Base-by-base conservation (phyloP, 1,284 basidiomycete species). In the Grifola frondosa region DNA sequence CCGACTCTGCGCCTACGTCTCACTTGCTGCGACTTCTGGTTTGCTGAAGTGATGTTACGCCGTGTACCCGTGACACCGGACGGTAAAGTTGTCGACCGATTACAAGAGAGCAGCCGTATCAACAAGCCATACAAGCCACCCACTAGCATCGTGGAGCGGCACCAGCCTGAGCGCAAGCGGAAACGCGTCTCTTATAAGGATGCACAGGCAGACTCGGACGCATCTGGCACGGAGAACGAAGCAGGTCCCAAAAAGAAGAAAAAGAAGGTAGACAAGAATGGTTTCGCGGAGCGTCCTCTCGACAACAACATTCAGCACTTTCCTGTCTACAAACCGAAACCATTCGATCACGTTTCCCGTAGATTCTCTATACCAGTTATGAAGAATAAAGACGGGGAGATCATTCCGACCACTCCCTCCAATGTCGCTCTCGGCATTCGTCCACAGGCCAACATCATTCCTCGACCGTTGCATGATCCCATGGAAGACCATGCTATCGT, bases 401-500 rank as follows among this genome's bases (percentile, higher is more conserved):
- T 81, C 7, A 72, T 98, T 9, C 68, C 78, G 6, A 77, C 84
- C 12, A 59, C 78, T 2, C 69, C 82, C 9, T 84, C 90, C 0
- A 82, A 88, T 54, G 76, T 80, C 3, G 85, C 94, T 3, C 80
- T 99, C 1, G 96, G 96, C 24, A 88, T 91, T 40, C 81, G 96
- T 6, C 88, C 91, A 1, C 82, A 84, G 45, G 77, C 87, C 0
- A 89, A 85, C 52, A 73, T 98, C 43, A 81, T 91, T 33, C 97
- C 96, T 6, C 78, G 96, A 10, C 96, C 96, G 2, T 70, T 98
- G 12, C 88, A 96, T 60, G 94, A 99, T 63, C 97, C 95, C 0
- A 96, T 99, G 90, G 84, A 88, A 42, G 95, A 98, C 59, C 94
- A 97, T 63, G 94, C 97, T 0, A 96, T 99, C 51, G 97, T 99